A percentile compares a stretch with the other conserved stretches of the same genome.
phyloP scores from a whole-genome alignment of 129 eudicot species.

The Solidago caesia region DNA sequence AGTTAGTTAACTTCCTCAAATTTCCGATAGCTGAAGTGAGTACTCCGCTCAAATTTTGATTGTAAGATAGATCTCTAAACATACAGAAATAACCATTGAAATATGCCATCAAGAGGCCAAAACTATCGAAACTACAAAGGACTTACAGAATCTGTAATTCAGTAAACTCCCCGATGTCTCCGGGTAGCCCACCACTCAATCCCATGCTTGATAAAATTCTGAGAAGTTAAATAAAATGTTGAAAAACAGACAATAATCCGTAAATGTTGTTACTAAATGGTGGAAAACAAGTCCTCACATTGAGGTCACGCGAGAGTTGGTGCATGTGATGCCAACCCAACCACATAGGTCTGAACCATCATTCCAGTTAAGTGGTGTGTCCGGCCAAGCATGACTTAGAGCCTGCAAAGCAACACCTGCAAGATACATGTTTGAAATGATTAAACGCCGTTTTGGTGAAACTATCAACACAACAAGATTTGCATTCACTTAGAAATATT shows the following conservation, averaged over 20 bases:
- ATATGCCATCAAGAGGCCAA: background rate
- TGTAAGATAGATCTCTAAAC: conserved; percentile 82
- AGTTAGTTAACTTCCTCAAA: conserved; percentile 48
- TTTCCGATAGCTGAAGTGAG: conserved; percentile 70
- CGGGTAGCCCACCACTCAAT: conserved; percentile 50
- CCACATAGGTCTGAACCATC: conserved; percentile 54
- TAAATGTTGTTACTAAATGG: background rate
- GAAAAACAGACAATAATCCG: conserved; percentile 4
- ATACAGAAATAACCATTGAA: background rate
- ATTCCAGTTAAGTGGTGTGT: conserved; percentile 56
- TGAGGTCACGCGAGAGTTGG: conserved; percentile 47
- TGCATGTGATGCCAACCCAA: conserved; percentile 77
- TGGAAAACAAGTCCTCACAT: conserved; percentile 34
- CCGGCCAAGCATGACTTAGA: conserved; percentile 49
- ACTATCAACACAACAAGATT: background rate
- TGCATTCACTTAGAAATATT: background rate
- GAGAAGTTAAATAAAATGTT: conserved; percentile 17
- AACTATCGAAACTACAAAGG: conserved; percentile 2
- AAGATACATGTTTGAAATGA: background rate
- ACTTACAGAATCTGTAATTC: conserved; percentile 69
- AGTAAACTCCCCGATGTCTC: conserved; percentile 52
- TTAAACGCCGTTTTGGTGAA: background rate
- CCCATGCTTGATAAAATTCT: conserved; percentile 61
- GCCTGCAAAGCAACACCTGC: conserved; percentile 46
- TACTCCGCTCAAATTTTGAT: conserved; percentile 58